phyloP scores from a whole-genome alignment of 2,329 filamentous ascomycete genomes.

The Fusarium kyushuense region DNA sequence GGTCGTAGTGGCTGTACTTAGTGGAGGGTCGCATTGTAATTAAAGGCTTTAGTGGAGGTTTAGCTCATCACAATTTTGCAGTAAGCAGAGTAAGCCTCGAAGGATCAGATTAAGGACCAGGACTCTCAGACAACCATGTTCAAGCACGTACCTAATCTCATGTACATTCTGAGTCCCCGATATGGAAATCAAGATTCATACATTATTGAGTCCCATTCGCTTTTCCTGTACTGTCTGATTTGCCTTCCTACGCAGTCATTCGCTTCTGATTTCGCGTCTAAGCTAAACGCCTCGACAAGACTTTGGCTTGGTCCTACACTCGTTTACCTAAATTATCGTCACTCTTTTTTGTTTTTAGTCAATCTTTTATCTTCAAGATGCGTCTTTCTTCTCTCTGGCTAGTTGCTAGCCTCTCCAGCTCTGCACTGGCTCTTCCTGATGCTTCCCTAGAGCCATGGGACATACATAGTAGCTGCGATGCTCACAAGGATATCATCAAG shows the following conservation, averaged over 20 bases:
- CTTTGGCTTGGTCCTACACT: neutral
- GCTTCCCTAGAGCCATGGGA: constrained; percentile 12
- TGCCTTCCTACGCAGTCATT: neutral
- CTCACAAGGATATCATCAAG: constrained; percentile 9
- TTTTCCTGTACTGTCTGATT: neutral
- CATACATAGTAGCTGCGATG: constrained; percentile 5
- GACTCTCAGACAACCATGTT: neutral
- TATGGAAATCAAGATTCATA: constrained; percentile 3
- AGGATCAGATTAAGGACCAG: constrained; percentile 2
- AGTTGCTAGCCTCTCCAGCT: neutral
- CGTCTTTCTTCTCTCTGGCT: neutral
- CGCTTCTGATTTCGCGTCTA: constrained; percentile 3
- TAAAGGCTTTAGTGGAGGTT: constrained; percentile 1
- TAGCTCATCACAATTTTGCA: constrained; percentile 20
- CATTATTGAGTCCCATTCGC: neutral
- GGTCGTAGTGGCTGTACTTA: neutral
- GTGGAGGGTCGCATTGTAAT: constrained; percentile 3
- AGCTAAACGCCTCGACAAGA: neutral
- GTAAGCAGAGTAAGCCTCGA: neutral
- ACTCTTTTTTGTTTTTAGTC: constrained; percentile 1
- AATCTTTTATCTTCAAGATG: neutral
- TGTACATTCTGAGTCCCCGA: neutral
- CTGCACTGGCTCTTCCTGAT: constrained; percentile 1
- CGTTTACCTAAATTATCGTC: neutral
- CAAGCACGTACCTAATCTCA: neutral